A percentile compares a stretch with the other conserved stretches of the same genome.
Evolutionary conservation across 2,329 filamentous ascomycete genomes (phyloP).

Genomic region (Diplodia scrobiculata): DNA sequence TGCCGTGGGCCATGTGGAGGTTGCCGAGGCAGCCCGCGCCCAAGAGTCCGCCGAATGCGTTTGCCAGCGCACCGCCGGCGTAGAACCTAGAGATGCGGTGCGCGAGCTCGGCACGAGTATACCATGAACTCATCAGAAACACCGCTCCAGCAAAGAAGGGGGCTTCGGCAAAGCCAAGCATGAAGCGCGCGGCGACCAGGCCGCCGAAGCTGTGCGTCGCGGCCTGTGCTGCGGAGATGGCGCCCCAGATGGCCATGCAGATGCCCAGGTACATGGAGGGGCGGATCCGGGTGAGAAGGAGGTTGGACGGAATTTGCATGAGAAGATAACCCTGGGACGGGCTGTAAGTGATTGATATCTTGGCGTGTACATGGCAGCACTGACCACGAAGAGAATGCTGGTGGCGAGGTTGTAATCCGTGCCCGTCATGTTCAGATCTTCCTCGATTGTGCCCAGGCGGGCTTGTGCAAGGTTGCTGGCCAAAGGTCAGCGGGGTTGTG

Average conservation of each 20-base stretch:
- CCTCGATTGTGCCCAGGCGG: constrained; percentile 42
- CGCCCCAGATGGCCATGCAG: constrained; percentile 50
- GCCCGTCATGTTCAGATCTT: constrained; percentile 40
- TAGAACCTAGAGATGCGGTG: constrained; percentile 30
- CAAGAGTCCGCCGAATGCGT: constrained; percentile 32
- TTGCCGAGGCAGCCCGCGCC: constrained; percentile 32
- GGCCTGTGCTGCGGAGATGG: constrained; percentile 52
- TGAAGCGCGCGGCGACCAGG: constrained; percentile 53
- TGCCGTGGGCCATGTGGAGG: constrained; percentile 29
- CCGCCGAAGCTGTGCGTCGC: constrained; percentile 49
- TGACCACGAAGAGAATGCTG: constrained; percentile 61
- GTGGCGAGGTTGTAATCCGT: constrained; percentile 63
- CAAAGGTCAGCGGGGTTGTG: neutral
- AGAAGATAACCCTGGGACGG: constrained; percentile 54
- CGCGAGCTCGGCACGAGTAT: constrained; percentile 30
- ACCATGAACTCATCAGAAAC: constrained; percentile 36
- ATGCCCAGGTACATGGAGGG: constrained; percentile 58
- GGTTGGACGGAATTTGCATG: constrained; percentile 65
- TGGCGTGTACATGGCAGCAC: neutral
- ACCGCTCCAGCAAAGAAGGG: constrained; percentile 39
- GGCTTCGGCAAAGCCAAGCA: constrained; percentile 54
- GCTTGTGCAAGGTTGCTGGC: constrained; percentile 74
- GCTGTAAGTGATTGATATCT: neutral
- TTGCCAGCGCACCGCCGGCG: constrained; percentile 29
- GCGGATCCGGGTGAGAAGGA: constrained; percentile 57